A percentile compares a stretch with the other conserved stretches of the same genome.
Evolutionary conservation across 1,284 basidiomycete species (phyloP).

Genomic region (Apiotrichum mycotoxinovorans): DNA sequence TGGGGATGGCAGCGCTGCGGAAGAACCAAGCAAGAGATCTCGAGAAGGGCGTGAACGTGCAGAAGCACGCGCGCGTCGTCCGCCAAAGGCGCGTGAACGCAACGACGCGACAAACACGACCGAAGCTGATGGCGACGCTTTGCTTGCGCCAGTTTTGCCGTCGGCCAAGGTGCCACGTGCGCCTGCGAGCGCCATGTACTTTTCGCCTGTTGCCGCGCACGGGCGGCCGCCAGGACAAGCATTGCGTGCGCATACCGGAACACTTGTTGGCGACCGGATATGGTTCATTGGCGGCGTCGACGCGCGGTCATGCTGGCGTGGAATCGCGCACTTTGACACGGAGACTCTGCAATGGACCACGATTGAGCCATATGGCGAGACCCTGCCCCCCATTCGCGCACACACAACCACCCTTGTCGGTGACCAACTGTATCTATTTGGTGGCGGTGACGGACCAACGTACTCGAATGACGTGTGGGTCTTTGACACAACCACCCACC

Average conservation of each 20-base stretch:
- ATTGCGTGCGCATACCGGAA: conserved; percentile 79
- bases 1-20: background rate
- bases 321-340: conserved; percentile 81
- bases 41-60: conserved; percentile 1
- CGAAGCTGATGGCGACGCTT: conserved; percentile 3
- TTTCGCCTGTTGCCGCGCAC: conserved; percentile 76
- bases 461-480: conserved; percentile 65
- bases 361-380: conserved; percentile 67
- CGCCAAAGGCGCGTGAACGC: conserved; percentile 20
- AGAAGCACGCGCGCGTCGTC: conserved; percentile 6
- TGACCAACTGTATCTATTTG: conserved; percentile 70
- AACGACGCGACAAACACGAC: conserved; percentile 2
- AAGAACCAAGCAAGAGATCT: conserved; percentile 10
- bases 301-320: conserved; percentile 64
- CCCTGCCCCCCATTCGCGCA: conserved; percentile 76
- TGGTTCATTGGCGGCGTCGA: conserved; percentile 91
- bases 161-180: conserved; percentile 24
- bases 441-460: conserved; percentile 72
- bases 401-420: conserved; percentile 85
- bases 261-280: conserved; percentile 71
- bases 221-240: conserved; percentile 68
- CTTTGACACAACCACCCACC: conserved; percentile 70
- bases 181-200: conserved; percentile 64
- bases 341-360: conserved; percentile 88
- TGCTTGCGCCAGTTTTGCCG: conserved; percentile 23